Evolutionary conservation across 2,329 filamentous ascomycete species (phyloP).

Genomic region (Incumbomyces lentus): DNA sequence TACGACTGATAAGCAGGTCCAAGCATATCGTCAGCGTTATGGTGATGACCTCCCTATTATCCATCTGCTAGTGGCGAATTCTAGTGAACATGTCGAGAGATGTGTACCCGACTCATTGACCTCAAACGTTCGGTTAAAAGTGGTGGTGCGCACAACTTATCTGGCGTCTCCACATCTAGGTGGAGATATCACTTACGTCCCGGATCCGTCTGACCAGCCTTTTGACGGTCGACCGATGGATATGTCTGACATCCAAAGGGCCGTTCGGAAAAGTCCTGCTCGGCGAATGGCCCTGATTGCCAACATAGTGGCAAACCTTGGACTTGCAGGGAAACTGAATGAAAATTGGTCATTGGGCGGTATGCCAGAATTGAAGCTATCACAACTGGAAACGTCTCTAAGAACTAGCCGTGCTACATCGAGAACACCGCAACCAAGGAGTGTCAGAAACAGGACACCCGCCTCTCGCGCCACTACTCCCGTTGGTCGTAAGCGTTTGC

Average conservation of each 20-base stretch:
- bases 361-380: constrained; percentile 28
- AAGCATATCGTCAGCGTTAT: constrained; percentile 29
- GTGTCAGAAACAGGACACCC: constrained; percentile 13
- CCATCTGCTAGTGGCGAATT: constrained; percentile 35
- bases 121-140: constrained; percentile 15
- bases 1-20: constrained; percentile 28
- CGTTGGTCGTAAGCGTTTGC: constrained; percentile 22
- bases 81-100: constrained; percentile 35
- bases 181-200: constrained; percentile 14
- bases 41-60: constrained; percentile 33
- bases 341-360: constrained; percentile 29
- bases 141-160: constrained; percentile 17
- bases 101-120: constrained; percentile 28
- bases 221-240: constrained; percentile 19
- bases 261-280: constrained; percentile 22
- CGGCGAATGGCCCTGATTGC: constrained; percentile 14
- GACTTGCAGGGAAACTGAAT: constrained; percentile 28
- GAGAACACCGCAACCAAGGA: constrained; percentile 13
- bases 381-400: constrained; percentile 15
- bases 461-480: constrained; percentile 20
- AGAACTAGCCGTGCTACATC: constrained; percentile 13
- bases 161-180: constrained; percentile 17
- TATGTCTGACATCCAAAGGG: constrained; percentile 24
- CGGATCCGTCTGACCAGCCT: constrained; percentile 14
- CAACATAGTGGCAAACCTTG: constrained; percentile 12